A percentile compares a stretch with the other conserved stretches of the same genome.
These are phyloP conservation scores for Phycomyces nitens DNA, from an alignment of 192 early-diverging fungal genomes.

Conservation along the genomic window DNA sequence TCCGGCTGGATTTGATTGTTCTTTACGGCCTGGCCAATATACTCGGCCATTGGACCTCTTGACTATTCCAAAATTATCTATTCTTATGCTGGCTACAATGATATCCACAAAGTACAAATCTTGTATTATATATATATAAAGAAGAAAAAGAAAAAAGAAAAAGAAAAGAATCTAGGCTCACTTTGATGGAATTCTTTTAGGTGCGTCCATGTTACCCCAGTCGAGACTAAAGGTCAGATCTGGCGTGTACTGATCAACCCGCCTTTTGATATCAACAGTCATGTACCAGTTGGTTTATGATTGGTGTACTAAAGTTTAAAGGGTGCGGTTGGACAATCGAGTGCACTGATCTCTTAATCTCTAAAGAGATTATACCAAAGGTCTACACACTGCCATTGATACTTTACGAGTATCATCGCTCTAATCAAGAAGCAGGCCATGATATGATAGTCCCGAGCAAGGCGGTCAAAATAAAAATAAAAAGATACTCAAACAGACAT, in stretches of 20 bases:
- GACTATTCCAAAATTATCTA: slow-evolving; percentile 61
- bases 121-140: slow-evolving; percentile 62
- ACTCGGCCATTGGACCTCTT: slow-evolving; percentile 68
- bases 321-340: slow-evolving; percentile 37
- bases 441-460: background rate
- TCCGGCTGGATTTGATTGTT: slow-evolving; percentile 73
- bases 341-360: slow-evolving; percentile 56
- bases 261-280: slow-evolving; percentile 58
- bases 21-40: slow-evolving; percentile 68
- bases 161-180: no score
- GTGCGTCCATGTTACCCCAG: slow-evolving; percentile 69
- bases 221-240: slow-evolving; percentile 70
- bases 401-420: no score
- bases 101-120: no score
- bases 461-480: slow-evolving; percentile 14
- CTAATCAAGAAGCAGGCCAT: background rate
- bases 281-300: slow-evolving; percentile 67
- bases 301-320: slow-evolving; percentile 57
- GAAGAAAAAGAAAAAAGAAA: background rate
- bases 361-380: no score
- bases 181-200: slow-evolving; percentile 7
- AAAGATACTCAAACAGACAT: slow-evolving; percentile 38
- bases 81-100: slow-evolving; percentile 61
- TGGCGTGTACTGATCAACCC: slow-evolving; percentile 68
- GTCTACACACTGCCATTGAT: no score